Evolutionary conservation across 2,329 filamentous ascomycete genomes (phyloP).

Genomic region (Allantophomopsis cytisporea): DNA sequence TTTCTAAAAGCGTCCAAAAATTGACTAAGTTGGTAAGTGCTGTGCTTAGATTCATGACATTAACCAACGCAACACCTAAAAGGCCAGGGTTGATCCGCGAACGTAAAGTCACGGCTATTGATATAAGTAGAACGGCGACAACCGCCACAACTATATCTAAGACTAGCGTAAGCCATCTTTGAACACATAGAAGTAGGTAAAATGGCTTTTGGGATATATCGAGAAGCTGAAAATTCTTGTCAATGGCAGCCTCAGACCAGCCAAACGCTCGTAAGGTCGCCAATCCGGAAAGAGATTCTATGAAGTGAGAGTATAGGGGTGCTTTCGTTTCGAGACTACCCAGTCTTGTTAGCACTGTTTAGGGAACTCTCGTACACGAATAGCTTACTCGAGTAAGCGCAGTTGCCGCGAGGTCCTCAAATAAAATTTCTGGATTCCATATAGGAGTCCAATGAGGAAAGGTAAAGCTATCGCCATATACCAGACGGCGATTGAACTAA

Average conservation of each 20-base stretch:
- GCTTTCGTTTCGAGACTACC: constrained; percentile 23
- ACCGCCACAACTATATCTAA: constrained; percentile 10
- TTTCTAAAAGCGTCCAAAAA: constrained; percentile 42
- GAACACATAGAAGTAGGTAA: constrained; percentile 42
- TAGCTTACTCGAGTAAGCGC: constrained; percentile 26
- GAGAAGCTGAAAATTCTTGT: constrained; percentile 31
- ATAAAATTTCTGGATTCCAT: constrained; percentile 25
- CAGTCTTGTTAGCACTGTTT: background rate
- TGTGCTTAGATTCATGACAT: constrained; percentile 16
- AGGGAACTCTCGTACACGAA: too few relatives aligned
- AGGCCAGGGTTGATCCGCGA: constrained; percentile 5
- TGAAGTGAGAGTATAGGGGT: constrained; percentile 32
- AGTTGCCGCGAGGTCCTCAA: constrained; percentile 34
- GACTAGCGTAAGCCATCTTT: constrained; percentile 40
- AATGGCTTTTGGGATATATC: constrained; percentile 41
- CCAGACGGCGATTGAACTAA: constrained; percentile 21
- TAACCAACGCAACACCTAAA: constrained; percentile 26
- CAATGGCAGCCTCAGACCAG: constrained; percentile 1
- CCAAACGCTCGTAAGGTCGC: constrained; percentile 30
- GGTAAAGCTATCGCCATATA: constrained; percentile 12
- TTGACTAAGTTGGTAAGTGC: constrained; percentile 26
- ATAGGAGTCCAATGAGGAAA: constrained; percentile 5
- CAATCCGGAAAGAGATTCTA: constrained; percentile 29
- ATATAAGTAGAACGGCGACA: constrained; percentile 14
- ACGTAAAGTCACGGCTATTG: constrained; percentile 14